Evolutionary conservation across 805 yeast genomes (phyloP).

Genomic region (Candida easanensis): DNA sequence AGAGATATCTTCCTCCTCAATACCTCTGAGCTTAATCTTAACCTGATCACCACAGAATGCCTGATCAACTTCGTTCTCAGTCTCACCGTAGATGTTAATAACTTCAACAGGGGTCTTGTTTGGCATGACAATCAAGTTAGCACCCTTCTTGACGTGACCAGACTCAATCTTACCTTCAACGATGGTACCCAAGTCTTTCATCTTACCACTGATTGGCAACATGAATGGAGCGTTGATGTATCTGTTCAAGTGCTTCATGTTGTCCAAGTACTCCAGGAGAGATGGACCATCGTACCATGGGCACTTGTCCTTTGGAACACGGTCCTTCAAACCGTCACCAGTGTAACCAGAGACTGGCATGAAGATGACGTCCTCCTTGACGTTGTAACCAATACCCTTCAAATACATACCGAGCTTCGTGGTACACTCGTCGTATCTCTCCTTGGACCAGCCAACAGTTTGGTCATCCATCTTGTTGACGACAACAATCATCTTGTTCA

Average conservation of each 20-base stretch:
- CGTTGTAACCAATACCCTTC: conserved; percentile 83
- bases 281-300: conserved; percentile 97
- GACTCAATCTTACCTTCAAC: conserved; percentile 98
- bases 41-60: conserved; percentile 98
- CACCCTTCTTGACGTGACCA: conserved; percentile 85
- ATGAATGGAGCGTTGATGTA: conserved; percentile 92
- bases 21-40: conserved; percentile 86
- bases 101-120: conserved; percentile 83
- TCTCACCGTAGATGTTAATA: conserved; percentile 84
- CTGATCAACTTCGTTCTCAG: conserved; percentile 87
- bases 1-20: conserved; percentile 94
- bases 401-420: conserved; percentile 73
- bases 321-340: conserved; percentile 93
- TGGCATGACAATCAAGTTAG: conserved; percentile 84
- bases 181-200: conserved; percentile 95
- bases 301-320: conserved; percentile 65
- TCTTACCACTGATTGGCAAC: conserved; percentile 92
- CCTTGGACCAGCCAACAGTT: conserved; percentile 93
- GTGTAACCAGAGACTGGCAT: conserved; percentile 99
- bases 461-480: conserved; percentile 99
- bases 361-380: conserved; percentile 78
- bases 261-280: conserved; percentile 83
- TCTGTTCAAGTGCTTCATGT: conserved; percentile 78
- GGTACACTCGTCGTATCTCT: conserved; percentile 94
- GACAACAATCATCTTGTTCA: conserved; percentile 86